These are phyloP conservation scores for Globisporangium heterothallicum DNA, from an alignment of 352 stramenopile genomes.

Conservation along the genomic window DNA sequence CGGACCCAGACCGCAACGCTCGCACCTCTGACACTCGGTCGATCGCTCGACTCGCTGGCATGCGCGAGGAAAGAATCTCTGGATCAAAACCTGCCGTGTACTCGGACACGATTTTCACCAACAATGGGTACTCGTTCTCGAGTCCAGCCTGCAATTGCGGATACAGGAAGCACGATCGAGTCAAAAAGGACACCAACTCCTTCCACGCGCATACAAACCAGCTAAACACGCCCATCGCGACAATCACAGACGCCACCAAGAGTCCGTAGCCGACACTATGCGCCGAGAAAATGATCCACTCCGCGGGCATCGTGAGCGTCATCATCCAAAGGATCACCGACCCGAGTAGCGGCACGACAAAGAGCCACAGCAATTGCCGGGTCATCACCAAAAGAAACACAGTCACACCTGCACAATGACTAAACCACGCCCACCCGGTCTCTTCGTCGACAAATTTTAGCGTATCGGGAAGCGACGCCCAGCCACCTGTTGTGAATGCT, in stretches of 20 bases:
- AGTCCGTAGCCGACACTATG: slow-evolving; percentile 75
- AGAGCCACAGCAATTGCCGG: slow-evolving; percentile 59
- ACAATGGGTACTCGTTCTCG: slow-evolving; percentile 65
- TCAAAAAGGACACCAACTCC: slow-evolving; percentile 77
- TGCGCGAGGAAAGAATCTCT: slow-evolving; percentile 50
- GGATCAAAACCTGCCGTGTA: slow-evolving; percentile 79
- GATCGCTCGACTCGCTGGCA: slow-evolving; percentile 22
- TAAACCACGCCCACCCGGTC: slow-evolving; percentile 84
- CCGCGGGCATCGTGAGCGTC: slow-evolving; percentile 64
- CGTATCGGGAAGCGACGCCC: slow-evolving; percentile 69
- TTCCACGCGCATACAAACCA: slow-evolving; percentile 76
- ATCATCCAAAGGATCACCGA: slow-evolving; percentile 74
- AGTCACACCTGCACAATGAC: slow-evolving; percentile 70
- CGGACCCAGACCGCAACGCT: background rate
- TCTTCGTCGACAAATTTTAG: slow-evolving; percentile 84
- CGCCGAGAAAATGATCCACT: slow-evolving; percentile 82
- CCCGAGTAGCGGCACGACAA: slow-evolving; percentile 61
- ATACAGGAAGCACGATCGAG: slow-evolving; percentile 76
- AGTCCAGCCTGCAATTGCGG: slow-evolving; percentile 71
- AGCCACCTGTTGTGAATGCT: slow-evolving; percentile 65
- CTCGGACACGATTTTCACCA: slow-evolving; percentile 80
- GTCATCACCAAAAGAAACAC: slow-evolving; percentile 78
- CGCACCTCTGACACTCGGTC: slow-evolving; percentile 1
- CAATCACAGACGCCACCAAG: slow-evolving; percentile 59
- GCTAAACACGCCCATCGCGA: slow-evolving; percentile 78